A percentile compares a stretch with the other conserved stretches of the same genome.
phyloP scores from a whole-genome alignment of 805 yeast species.

The Cyberlindnera subsufficiens region DNA sequence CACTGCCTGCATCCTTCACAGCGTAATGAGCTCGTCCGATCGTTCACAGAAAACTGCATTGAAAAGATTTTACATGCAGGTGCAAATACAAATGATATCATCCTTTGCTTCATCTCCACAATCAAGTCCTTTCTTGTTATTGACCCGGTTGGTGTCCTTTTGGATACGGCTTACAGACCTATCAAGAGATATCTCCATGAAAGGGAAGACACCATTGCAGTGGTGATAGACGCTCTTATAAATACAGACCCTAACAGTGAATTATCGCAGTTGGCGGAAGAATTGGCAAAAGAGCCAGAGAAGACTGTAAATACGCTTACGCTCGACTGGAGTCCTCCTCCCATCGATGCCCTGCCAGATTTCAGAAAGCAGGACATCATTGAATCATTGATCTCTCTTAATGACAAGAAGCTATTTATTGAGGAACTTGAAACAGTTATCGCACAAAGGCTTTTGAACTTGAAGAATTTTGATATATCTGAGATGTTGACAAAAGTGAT shows the following conservation, averaged over 20 bases:
- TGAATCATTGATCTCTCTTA: slow-evolving; percentile 64
- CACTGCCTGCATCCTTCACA: slow-evolving; percentile 45
- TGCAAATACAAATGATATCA: slow-evolving; percentile 66
- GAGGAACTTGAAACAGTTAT: slow-evolving; percentile 58
- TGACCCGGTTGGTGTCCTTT: slow-evolving; percentile 83
- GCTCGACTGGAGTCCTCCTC: slow-evolving; percentile 75
- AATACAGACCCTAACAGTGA: slow-evolving; percentile 25
- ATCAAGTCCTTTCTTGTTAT: slow-evolving; percentile 65
- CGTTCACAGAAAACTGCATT: slow-evolving; percentile 41
- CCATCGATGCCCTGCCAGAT: slow-evolving; percentile 86
- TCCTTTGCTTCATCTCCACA: slow-evolving; percentile 63
- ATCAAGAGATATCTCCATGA: slow-evolving; percentile 66
- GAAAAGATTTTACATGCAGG: slow-evolving; percentile 68
- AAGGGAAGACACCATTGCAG: slow-evolving; percentile 65
- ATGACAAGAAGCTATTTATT: slow-evolving; percentile 63
- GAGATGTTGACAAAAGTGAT: slow-evolving; percentile 40
- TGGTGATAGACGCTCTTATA: slow-evolving; percentile 67
- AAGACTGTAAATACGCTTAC: slow-evolving; percentile 13
- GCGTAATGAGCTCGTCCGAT: slow-evolving; percentile 43
- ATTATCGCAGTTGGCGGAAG: slow-evolving; percentile 49
- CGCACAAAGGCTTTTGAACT: slow-evolving; percentile 44
- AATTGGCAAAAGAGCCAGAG: slow-evolving; percentile 31
- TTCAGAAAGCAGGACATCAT: slow-evolving; percentile 67
- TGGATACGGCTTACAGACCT: slow-evolving; percentile 74
- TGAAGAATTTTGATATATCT: slow-evolving; percentile 30